Conservation (phyloP, 73 alveolate genomes). For the Paramecium caudatum region DNA sequence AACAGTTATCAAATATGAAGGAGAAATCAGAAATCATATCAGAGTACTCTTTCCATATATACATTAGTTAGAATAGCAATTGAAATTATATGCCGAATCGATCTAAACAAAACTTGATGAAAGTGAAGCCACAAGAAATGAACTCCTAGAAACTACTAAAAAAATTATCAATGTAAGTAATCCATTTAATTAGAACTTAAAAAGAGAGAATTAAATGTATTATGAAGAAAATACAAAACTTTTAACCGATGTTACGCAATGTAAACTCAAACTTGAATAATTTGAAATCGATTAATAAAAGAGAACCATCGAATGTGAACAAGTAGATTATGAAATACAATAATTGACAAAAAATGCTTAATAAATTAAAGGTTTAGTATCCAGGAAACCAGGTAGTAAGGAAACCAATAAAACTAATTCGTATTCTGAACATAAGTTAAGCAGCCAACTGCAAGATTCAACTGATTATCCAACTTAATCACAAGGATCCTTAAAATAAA, state of each 20-base stretch:
- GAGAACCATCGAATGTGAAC: not conserved
- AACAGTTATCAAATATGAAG: conserved; percentile 48
- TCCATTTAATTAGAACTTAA: conserved; percentile 6
- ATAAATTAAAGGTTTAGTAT: conserved; percentile 34
- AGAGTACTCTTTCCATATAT: conserved; percentile 17
- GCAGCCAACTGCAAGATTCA: conserved; percentile 1
- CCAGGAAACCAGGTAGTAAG: conserved; percentile 15
- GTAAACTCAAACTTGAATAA: not conserved
- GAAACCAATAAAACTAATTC: conserved; percentile 41
- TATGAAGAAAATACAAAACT: not conserved
- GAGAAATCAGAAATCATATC: conserved; percentile 55
- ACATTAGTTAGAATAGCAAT: conserved; percentile 39
- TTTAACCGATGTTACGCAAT: not conserved
- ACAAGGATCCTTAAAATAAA: conserved; percentile 61
- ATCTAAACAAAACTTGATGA: conserved; percentile 55
- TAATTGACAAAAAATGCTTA: not conserved
- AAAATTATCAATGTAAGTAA: conserved; percentile 35
- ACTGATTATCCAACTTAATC: conserved; percentile 65
- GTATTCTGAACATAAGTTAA: conserved; percentile 61
- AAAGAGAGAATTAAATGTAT: conserved; percentile 19
- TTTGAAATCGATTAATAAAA: not conserved
- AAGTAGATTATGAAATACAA: conserved; percentile 31
- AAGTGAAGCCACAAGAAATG: conserved; percentile 49
- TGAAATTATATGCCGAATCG: conserved; percentile 62
- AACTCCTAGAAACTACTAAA: conserved; percentile 41